Evolutionary conservation across 148 eudicot genomes (phyloP).

Genomic region (Hydrangea macrophylla): DNA sequence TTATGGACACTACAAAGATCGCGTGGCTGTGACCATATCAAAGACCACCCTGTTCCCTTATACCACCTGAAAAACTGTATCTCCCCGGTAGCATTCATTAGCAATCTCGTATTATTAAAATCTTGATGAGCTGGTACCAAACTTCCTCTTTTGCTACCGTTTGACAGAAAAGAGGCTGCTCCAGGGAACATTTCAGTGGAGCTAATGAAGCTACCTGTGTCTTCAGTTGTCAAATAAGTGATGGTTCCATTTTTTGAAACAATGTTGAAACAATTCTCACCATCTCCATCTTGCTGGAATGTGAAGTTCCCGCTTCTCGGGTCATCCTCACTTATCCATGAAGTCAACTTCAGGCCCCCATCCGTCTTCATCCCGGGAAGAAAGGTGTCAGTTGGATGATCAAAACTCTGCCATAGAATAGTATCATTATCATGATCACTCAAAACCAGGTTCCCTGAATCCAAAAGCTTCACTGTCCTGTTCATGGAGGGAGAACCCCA

Average conservation of each 20-base stretch:
- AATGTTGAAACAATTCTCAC: neutral
- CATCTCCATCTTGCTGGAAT: conserved; percentile 10
- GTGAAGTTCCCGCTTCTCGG: conserved; percentile 21
- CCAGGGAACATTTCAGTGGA: neutral
- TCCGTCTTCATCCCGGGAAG: conserved; percentile 26
- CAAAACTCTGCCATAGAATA: conserved; percentile 33
- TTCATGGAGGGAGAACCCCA: too few species aligned
- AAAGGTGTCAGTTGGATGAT: conserved; percentile 34
- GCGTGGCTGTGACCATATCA: conserved; percentile 17
- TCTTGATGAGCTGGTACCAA: too few species aligned
- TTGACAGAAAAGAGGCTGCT: neutral
- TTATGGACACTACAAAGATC: conserved; percentile 11
- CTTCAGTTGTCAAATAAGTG: conserved; percentile 16
- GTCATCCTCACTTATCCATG: conserved; percentile 24
- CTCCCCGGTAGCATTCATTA: conserved; percentile 26
- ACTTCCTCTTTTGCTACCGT: too few species aligned
- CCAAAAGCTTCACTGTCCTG: conserved; percentile 16
- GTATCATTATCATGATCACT: neutral
- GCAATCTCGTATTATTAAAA: conserved; percentile 11
- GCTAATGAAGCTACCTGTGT: neutral
- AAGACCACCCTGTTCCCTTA: neutral
- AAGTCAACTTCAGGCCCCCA: conserved; percentile 10
- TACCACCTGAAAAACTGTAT: conserved; percentile 24
- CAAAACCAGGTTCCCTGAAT: conserved; percentile 32
- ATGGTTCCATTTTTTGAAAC: neutral